A percentile compares a stretch with the other conserved stretches of the same genome.
Evolutionary conservation across 805 yeast species (phyloP).

Genomic region (Pichia scutulata): DNA sequence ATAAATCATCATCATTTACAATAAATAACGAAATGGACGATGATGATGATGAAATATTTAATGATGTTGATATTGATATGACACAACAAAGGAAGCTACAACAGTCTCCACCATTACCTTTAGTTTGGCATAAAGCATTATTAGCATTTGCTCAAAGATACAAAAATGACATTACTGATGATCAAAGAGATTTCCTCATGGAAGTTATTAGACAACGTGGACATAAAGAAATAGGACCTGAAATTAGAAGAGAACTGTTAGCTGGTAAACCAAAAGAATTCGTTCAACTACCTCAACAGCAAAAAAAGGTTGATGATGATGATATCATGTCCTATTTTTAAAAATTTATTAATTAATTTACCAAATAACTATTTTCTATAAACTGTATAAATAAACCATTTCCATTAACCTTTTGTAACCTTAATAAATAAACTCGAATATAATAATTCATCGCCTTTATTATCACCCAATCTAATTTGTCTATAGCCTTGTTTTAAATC

Average conservation of each 20-base stretch:
- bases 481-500: conserved; percentile 73
- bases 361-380: background rate
- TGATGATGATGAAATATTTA: conserved; percentile 28
- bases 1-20: conserved; percentile 11
- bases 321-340: conserved; percentile 29
- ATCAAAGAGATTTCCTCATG: conserved; percentile 88
- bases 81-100: conserved; percentile 26
- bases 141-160: conserved; percentile 92
- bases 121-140: conserved; percentile 96
- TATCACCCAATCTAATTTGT: conserved; percentile 68
- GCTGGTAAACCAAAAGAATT: conserved; percentile 67
- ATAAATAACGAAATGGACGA: conserved; percentile 25
- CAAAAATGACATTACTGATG: conserved; percentile 97
- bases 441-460: conserved; percentile 67
- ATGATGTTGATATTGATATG: conserved; percentile 26
- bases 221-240: conserved; percentile 86
- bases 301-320: conserved; percentile 18
- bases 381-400: background rate
- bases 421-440: conserved; percentile 40
- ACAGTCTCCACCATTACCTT: conserved; percentile 62
- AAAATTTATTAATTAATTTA: background rate
- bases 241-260: conserved; percentile 83
- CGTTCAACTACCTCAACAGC: conserved; percentile 11
- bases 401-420: conserved; percentile 17
- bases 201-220: conserved; percentile 87